A percentile compares a stretch with the other conserved stretches of the same genome.
Evolutionary conservation across 768 basidiomycete genomes (phyloP).

Genomic region (Lentinus tigrinus): DNA sequence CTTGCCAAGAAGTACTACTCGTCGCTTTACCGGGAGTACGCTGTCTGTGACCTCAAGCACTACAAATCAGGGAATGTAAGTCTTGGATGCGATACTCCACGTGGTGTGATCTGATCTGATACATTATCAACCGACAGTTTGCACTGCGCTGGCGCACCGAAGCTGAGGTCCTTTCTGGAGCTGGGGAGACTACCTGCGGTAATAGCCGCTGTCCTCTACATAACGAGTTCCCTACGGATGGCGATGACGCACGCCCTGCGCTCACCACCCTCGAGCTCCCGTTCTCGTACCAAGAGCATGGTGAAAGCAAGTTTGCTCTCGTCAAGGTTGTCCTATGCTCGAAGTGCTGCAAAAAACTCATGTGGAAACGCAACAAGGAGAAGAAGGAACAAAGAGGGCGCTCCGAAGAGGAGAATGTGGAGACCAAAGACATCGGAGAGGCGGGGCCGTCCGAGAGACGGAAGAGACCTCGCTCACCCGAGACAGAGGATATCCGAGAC

Average conservation of each 20-base stretch:
- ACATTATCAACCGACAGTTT: constrained; percentile 47
- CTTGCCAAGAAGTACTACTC: constrained; percentile 88
- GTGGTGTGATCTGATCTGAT: neutral
- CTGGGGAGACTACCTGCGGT: constrained; percentile 86
- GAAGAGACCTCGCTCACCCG: neutral
- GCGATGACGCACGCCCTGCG: constrained; percentile 20
- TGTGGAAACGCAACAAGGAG: constrained; percentile 79
- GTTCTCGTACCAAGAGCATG: constrained; percentile 83
- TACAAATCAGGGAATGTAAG: constrained; percentile 88
- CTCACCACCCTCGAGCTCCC: constrained; percentile 86
- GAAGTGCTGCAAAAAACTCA: constrained; percentile 78
- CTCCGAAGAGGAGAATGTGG: neutral
- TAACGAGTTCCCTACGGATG: constrained; percentile 25
- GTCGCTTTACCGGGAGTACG: constrained; percentile 88
- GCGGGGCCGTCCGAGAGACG: neutral
- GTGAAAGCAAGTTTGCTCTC: constrained; percentile 71
- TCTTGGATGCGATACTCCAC: neutral
- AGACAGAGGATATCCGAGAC: neutral
- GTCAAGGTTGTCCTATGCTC: constrained; percentile 90
- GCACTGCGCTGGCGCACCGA: constrained; percentile 94
- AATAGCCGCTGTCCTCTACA: constrained; percentile 81
- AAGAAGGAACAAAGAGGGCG: constrained; percentile 34
- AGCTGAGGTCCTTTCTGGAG: constrained; percentile 79
- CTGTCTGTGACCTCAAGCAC: constrained; percentile 91
- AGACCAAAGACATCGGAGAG: neutral